Evolutionary conservation across 2,329 filamentous ascomycete genomes (phyloP), one percentile per base, ranked within the genome.

Genomic region (Pezicula rhizophila): DNA sequence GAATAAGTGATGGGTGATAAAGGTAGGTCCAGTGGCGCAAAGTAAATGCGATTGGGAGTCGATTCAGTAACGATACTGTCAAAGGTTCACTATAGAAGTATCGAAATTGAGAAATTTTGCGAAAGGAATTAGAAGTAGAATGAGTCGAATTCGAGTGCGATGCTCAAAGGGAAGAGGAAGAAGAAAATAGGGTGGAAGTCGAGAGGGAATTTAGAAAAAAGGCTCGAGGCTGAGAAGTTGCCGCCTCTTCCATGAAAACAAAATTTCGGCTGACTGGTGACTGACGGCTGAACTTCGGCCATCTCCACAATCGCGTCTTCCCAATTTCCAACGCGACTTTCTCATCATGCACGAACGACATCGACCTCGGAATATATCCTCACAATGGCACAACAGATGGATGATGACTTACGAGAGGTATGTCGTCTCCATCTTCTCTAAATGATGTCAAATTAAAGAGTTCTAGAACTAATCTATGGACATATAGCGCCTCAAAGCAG

Each of bases 401-500:
- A 60, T 31, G 54, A 52, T 42, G 57, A 51, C 35, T 38, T 56
- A 6, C 53, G 49, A 8, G 58, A 61, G 46, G 57, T 56, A 43
- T 43, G 47, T 45, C 8, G n/a, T 10, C 5, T 26, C 20, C 20
- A 20, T 15, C 23, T 26, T 15, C 34, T 25, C 25, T 12, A 33
- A 8, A 14, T n/a, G 4, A 8, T 20, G 37, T 25, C 31, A 15
- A 25, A 10, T 14, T 18, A 7, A 23, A 23, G 23, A 23, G 3
- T 23, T 23, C 23, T 23, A 23, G 5, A 23, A 17, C 15, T 12
- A 4, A 31, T 26, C 2, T 8, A 23, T 26, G 17, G 15, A 39
- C 3, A 37, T 37, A 8, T 56, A 96, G 85, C 83, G 85, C 54
- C 79, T 93, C 60, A 95, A 95, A 73, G 82, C 87, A 33, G 86